These are phyloP conservation scores for Peziza echinospora DNA, from an alignment of 495 filamentous ascomycete species.

Conservation along the genomic window DNA sequence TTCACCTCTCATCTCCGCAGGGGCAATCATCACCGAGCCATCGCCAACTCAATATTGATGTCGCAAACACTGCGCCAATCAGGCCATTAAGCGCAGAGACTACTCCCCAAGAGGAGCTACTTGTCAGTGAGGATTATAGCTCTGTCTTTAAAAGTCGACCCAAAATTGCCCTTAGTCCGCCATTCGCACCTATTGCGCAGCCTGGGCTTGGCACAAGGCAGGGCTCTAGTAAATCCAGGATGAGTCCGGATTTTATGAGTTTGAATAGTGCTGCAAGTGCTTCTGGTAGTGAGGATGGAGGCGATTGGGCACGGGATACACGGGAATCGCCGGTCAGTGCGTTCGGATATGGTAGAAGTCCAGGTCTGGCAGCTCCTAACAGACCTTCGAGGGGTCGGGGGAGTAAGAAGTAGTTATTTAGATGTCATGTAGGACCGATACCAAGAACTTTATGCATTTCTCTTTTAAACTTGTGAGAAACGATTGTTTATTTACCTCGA, in stretches of 20 bases:
- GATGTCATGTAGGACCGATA: too few relatives aligned
- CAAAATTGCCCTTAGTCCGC: conserved; percentile 18
- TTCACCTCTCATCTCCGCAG: background rate
- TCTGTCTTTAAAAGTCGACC: conserved; percentile 18
- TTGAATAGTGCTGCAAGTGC: background rate
- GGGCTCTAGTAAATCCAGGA: background rate
- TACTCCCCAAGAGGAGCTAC: conserved; percentile 17
- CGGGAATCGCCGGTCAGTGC: too few relatives aligned
- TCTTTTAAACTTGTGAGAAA: too few relatives aligned
- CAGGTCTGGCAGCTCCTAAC: too few relatives aligned
- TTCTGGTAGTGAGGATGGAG: background rate
- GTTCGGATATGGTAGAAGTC: too few relatives aligned
- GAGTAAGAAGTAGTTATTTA: too few relatives aligned
- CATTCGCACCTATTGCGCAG: conserved; percentile 7
- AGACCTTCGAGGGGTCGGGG: too few relatives aligned
- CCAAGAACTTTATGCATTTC: too few relatives aligned
- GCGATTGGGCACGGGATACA: background rate
- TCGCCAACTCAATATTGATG: background rate
- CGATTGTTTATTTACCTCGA: too few relatives aligned
- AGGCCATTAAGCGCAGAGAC: background rate
- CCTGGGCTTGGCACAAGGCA: background rate
- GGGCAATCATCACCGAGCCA: background rate
- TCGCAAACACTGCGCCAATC: background rate
- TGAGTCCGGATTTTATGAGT: background rate
- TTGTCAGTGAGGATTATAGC: conserved; percentile 16